Evolutionary conservation across 257 asterid genomes (phyloP), one percentile per base, ranked within the genome.

Genomic region (Cinchona pubescens): DNA sequence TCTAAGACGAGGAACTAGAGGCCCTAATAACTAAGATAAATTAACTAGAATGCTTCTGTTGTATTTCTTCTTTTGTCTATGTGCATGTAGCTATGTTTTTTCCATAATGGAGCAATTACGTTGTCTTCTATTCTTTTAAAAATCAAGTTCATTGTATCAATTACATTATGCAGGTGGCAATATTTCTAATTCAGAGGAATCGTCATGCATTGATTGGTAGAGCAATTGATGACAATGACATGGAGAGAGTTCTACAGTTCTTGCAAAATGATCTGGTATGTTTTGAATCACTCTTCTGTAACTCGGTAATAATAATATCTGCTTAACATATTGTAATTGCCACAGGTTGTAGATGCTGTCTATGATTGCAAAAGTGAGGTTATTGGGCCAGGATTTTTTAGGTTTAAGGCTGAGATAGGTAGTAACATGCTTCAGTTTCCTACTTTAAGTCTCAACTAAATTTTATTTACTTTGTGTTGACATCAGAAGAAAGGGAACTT

Each of bases 371-470:
- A 95, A 83, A 92, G 98, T 13, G 99, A 95, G 96, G 99, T 95
- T 85, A 92, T 95, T 74, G 99, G 98, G 69, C 99, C 99, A 23
- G 99, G 99, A 55, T 95, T 91, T 82, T 95, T 95, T 72, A 88
- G 99, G 82, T 95, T 95, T 84, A 95, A 95, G 84, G 99, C 98
- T 73, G 99, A 95, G 82, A 95, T 95, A 88, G 99, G 99, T 95
- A 87, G 85, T 14, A 59, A 2, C 29, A 46, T 68, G 5, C 71
- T 10, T 69, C 32, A 7, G 56, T 68, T 9, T 46, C 13, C 60
- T 71, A 43, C 23, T 27, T 45, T 7, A 37, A 56, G 14, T 45
- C 55, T 61, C 14, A 7, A 8, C 51, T 62, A 49, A 35, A 34
- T 13, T 37, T 25, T 38, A 19, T 10, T 30, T 61, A 29, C n/a